Conservation (phyloP, 768 basidiomycete genomes). For the Russula olivacea region DNA sequence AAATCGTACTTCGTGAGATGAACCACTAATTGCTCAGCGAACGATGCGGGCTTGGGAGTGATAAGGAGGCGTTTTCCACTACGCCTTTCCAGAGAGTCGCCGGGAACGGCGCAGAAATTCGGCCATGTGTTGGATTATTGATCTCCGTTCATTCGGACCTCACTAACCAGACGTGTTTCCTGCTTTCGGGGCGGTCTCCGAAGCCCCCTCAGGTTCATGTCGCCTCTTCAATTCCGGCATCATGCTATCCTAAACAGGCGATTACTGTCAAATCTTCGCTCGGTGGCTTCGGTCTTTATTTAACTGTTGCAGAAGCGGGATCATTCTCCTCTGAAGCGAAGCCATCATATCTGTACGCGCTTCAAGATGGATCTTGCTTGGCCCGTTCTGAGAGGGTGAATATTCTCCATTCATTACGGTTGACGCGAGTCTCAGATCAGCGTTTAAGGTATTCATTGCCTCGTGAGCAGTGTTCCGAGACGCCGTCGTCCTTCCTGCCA, state of each 20-base stretch:
- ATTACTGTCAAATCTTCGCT: background rate
- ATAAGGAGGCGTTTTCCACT: conserved; percentile 23
- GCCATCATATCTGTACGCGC: conserved; percentile 14
- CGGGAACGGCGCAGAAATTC: conserved; percentile 20
- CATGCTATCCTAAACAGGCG: conserved; percentile 9
- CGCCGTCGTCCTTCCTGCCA: conserved; percentile 18
- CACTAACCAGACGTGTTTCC: conserved; percentile 16
- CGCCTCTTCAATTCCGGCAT: conserved; percentile 21
- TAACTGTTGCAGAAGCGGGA: background rate
- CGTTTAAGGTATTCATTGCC: conserved; percentile 22
- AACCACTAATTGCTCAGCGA: conserved; percentile 21
- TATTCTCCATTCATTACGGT: conserved; percentile 6
- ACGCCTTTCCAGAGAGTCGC: conserved; percentile 19
- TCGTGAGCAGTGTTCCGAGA: conserved; percentile 15
- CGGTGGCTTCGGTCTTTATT: background rate
- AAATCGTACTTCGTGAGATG: conserved; percentile 25
- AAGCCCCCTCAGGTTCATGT: conserved; percentile 16
- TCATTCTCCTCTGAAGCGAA: background rate
- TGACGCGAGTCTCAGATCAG: conserved; percentile 18
- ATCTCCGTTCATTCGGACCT: conserved; percentile 23
- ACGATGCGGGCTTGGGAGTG: conserved; percentile 21
- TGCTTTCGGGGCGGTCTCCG: conserved; percentile 19
- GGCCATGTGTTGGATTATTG: conserved; percentile 23
- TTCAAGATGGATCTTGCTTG: conserved; percentile 19
- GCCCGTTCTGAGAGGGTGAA: conserved; percentile 11